Conservation (phyloP, 306 rosid genomes). For the Trifolium pratense region DNA sequence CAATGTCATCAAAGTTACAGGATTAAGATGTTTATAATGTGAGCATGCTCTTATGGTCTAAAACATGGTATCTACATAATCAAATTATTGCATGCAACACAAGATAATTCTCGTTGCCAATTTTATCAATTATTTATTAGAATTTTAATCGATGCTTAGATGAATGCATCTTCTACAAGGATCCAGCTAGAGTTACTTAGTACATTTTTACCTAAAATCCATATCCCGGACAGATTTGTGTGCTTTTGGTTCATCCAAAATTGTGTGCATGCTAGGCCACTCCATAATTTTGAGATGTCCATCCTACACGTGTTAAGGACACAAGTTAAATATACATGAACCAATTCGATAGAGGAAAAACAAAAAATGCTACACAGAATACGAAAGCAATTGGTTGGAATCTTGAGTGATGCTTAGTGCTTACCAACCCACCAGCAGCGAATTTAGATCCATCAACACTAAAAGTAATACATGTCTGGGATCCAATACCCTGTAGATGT, state of each 20-base stretch:
- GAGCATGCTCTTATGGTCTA: slow-evolving; percentile 24
- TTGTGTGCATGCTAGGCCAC: slow-evolving; percentile 74
- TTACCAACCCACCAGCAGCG: slow-evolving; percentile 89
- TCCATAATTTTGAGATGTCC: slow-evolving; percentile 86
- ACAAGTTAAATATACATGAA: slow-evolving; percentile 41
- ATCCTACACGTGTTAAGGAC: slow-evolving; percentile 56
- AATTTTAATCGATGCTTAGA: slow-evolving; percentile 1
- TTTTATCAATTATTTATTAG: slow-evolving; percentile 1
- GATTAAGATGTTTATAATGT: slow-evolving; percentile 12
- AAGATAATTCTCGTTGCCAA: slow-evolving; percentile 20
- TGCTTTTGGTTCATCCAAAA: slow-evolving; percentile 87
- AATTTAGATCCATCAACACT: slow-evolving; percentile 93
- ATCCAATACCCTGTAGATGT: slow-evolving; percentile 62
- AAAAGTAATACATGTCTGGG: slow-evolving; percentile 76
- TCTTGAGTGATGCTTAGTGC: slow-evolving; percentile 51
- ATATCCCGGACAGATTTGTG: slow-evolving; percentile 83
- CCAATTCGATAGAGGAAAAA: slow-evolving; percentile 3
- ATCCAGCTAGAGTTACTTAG: slow-evolving; percentile 13
- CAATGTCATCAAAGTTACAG: slow-evolving; percentile 32
- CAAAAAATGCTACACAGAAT: not conserved
- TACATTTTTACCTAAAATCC: slow-evolving; percentile 80
- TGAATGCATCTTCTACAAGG: slow-evolving; percentile 24
- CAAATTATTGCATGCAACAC: slow-evolving; percentile 20
- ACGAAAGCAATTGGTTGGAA: slow-evolving; percentile 28
- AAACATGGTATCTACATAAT: slow-evolving; percentile 6